These are phyloP conservation scores for Rasamsonia emersonii DNA, from an alignment of 2,329 filamentous ascomycete genomes.

Conservation along the genomic window DNA sequence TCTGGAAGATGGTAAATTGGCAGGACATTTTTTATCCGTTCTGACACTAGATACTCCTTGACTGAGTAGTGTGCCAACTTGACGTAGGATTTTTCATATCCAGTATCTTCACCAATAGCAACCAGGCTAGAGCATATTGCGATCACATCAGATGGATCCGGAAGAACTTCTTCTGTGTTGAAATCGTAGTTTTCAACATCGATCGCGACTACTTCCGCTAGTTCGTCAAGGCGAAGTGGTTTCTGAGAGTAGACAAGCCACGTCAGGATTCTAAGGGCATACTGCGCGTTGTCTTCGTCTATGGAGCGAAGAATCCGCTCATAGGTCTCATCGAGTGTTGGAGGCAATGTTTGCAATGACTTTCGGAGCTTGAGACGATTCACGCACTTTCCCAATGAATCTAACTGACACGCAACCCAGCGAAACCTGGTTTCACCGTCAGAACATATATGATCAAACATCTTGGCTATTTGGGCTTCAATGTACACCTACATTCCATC, in stretches of 20 bases:
- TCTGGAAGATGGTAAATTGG: neutral
- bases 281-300: conserved; percentile 6
- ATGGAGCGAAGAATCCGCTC: conserved; percentile 17
- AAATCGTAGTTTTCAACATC: conserved; percentile 16
- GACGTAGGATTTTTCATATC: conserved; percentile 3
- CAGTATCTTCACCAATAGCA: conserved; percentile 1
- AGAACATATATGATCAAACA: no score
- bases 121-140: conserved; percentile 24
- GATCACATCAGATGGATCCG: conserved; percentile 23
- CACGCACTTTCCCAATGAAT: conserved; percentile 11
- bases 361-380: conserved; percentile 7
- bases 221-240: conserved; percentile 18
- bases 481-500: conserved; percentile 12
- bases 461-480: no score
- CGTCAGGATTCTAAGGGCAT: conserved; percentile 16
- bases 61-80: conserved; percentile 13
- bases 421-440: conserved; percentile 16
- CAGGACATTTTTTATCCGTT: conserved; percentile 5
- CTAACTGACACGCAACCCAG: conserved; percentile 16
- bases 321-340: conserved; percentile 16
- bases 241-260: conserved; percentile 17
- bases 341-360: conserved; percentile 10
- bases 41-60: conserved; percentile 14
- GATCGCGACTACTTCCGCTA: conserved; percentile 22
- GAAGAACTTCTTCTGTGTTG: conserved; percentile 21